These are phyloP conservation scores for Diphasiastrum complanatum DNA, from an alignment of 83 land plant genomes.

Conservation along the genomic window DNA sequence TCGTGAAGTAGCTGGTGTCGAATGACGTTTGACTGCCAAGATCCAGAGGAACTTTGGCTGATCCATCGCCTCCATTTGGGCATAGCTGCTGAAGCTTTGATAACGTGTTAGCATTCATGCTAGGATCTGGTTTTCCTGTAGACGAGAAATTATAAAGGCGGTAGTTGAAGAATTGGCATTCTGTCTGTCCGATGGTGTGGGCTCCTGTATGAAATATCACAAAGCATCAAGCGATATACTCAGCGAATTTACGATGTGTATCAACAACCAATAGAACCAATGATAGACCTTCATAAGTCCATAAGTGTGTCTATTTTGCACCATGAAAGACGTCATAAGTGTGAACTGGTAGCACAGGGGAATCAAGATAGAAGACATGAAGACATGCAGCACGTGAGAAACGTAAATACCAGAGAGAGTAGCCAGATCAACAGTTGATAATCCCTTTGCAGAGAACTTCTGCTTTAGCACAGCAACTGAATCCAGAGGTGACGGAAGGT, in stretches of 20 bases:
- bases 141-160: conserved; percentile 47
- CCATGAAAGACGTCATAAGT: neutral
- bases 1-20: conserved; percentile 44
- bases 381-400: too few relatives aligned
- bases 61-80: conserved; percentile 30
- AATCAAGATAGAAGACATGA: too few relatives aligned
- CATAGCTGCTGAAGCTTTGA: conserved; percentile 26
- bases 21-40: conserved; percentile 34
- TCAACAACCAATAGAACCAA: too few relatives aligned
- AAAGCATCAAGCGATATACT: too few relatives aligned
- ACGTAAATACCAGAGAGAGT: conserved; percentile 35
- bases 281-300: neutral
- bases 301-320: neutral
- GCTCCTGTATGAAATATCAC: too few relatives aligned
- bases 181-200: conserved; percentile 52
- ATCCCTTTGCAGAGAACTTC: conserved; percentile 45
- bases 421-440: conserved; percentile 47
- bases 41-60: conserved; percentile 37
- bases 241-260: too few relatives aligned
- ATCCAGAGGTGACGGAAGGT: conserved; percentile 44
- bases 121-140: conserved; percentile 38
- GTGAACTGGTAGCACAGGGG: neutral
- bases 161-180: conserved; percentile 44
- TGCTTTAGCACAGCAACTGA: conserved; percentile 35
- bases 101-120: conserved; percentile 27